These are phyloP conservation scores for Rhodotorula graminis DNA, from an alignment of 768 basidiomycete genomes.

Conservation along the genomic window DNA sequence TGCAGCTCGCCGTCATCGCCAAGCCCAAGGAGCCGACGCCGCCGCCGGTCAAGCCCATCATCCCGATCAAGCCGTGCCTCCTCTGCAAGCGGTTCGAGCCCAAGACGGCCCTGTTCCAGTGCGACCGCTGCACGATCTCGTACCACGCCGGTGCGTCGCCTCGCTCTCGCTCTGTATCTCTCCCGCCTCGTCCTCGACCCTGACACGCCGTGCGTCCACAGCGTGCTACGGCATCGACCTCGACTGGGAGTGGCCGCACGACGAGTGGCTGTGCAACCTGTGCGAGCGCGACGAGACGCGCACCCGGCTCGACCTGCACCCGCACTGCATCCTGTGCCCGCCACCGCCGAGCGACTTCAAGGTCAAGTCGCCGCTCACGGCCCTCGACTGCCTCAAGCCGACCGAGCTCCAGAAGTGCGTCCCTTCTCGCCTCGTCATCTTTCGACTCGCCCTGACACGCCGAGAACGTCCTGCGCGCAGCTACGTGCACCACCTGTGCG, in stretches of 20 bases:
- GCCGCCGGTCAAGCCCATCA: slow-evolving; percentile 15
- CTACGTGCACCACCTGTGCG: slow-evolving; percentile 73
- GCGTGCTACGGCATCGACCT: slow-evolving; percentile 39
- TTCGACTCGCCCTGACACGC: background rate
- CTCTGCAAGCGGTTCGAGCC: slow-evolving; percentile 39
- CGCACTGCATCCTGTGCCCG: slow-evolving; percentile 37
- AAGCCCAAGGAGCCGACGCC: slow-evolving; percentile 24
- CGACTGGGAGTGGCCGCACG: slow-evolving; percentile 17
- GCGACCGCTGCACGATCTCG: slow-evolving; percentile 26
- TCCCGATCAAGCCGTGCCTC: slow-evolving; percentile 28
- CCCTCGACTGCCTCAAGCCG: slow-evolving; percentile 40
- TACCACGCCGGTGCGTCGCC: slow-evolving; percentile 20
- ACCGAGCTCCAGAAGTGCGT: slow-evolving; percentile 39
- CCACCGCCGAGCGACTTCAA: slow-evolving; percentile 2
- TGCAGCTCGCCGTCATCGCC: background rate
- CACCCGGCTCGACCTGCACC: slow-evolving; percentile 10
- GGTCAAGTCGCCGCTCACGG: slow-evolving; percentile 19
- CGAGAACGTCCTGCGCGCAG: slow-evolving; percentile 7
- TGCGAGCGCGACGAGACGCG: slow-evolving; percentile 30
- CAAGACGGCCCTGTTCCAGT: slow-evolving; percentile 29
- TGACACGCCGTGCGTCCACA: background rate
- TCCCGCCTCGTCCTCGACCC: accelerated
- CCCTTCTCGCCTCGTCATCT: too few relatives aligned
- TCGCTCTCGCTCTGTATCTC: background rate
- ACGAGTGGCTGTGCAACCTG: slow-evolving; percentile 41